These are phyloP conservation scores for Leavenworthia alabamica DNA, from an alignment of 345 rosid species.

Conservation along the genomic window DNA sequence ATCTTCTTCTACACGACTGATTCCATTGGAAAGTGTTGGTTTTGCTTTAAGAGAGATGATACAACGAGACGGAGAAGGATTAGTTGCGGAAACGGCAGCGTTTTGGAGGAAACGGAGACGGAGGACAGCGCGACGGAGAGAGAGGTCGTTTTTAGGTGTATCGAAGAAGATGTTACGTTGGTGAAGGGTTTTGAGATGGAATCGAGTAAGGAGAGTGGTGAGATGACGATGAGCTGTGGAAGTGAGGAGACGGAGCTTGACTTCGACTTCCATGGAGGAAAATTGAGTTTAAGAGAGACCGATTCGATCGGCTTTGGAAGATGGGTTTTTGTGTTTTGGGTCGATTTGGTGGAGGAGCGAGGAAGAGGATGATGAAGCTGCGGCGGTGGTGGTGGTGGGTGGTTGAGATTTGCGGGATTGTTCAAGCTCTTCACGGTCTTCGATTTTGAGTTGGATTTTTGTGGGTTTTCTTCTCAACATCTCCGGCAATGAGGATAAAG, in stretches of 20 bases:
- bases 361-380: constrained; percentile 32
- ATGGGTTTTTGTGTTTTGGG: constrained; percentile 42
- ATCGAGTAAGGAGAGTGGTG: constrained; percentile 45
- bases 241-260: constrained; percentile 58
- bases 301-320: constrained; percentile 57
- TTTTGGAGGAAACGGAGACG: constrained; percentile 56
- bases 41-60: constrained; percentile 61
- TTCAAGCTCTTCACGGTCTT: constrained; percentile 83
- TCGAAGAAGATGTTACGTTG: constrained; percentile 76
- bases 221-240: constrained; percentile 41
- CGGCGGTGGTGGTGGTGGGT: constrained; percentile 26
- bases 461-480: constrained; percentile 86
- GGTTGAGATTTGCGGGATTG: constrained; percentile 51
- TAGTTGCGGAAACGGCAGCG: not conserved
- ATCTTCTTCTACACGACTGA: constrained; percentile 84
- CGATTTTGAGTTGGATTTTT: constrained; percentile 72
- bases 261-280: constrained; percentile 67
- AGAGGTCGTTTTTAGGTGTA: constrained; percentile 45
- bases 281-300: constrained; percentile 43
- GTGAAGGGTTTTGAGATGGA: constrained; percentile 49
- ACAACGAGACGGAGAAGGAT: constrained; percentile 33
- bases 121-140: constrained; percentile 38
- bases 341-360: constrained; percentile 55
- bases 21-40: constrained; percentile 52
- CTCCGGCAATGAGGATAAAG: constrained; percentile 12